Conservation (phyloP, 306 rosid genomes). For the Gastrolobium villosum region DNA sequence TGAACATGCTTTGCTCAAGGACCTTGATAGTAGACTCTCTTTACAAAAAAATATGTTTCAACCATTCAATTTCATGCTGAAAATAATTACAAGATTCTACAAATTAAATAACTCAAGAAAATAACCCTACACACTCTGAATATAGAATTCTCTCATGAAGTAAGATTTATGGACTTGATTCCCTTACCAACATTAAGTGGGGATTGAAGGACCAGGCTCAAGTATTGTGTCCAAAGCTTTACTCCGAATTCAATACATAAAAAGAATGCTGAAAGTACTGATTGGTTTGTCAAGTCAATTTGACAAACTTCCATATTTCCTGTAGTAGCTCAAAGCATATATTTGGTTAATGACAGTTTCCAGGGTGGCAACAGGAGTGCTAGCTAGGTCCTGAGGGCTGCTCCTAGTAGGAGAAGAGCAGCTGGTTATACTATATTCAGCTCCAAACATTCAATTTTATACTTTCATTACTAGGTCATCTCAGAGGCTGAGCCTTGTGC, state of each 20-base stretch:
- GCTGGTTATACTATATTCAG: not conserved
- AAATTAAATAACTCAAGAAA: not conserved
- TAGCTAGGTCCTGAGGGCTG: not conserved
- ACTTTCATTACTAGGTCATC: not conserved
- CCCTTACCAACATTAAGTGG: conserved; percentile 9
- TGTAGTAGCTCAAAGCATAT: not conserved
- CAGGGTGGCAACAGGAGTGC: not conserved
- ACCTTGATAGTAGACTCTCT: not conserved
- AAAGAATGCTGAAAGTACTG: not conserved
- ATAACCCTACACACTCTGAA: conserved; percentile 24
- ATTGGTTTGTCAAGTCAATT: conserved; percentile 32
- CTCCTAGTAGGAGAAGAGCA: not conserved
- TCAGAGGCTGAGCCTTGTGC: too few species aligned
- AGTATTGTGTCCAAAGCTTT: conserved; percentile 24
- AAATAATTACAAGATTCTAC: conserved; percentile 9
- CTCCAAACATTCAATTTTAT: conserved; percentile 16
- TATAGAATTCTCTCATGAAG: conserved; percentile 17
- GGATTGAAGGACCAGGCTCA: conserved; percentile 12
- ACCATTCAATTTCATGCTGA: not conserved
- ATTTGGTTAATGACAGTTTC: not conserved
- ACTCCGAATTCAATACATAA: not conserved
- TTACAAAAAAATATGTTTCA: not conserved
- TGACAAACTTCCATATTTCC: conserved; percentile 2
- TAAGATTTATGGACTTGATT: conserved; percentile 5
- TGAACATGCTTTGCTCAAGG: not conserved